Percentiles rank a stretch among this genome's conserved stretches.
These are phyloP conservation scores for Plantago ovata DNA, from an alignment of 257 asterid genomes.

Conservation along the genomic window DNA sequence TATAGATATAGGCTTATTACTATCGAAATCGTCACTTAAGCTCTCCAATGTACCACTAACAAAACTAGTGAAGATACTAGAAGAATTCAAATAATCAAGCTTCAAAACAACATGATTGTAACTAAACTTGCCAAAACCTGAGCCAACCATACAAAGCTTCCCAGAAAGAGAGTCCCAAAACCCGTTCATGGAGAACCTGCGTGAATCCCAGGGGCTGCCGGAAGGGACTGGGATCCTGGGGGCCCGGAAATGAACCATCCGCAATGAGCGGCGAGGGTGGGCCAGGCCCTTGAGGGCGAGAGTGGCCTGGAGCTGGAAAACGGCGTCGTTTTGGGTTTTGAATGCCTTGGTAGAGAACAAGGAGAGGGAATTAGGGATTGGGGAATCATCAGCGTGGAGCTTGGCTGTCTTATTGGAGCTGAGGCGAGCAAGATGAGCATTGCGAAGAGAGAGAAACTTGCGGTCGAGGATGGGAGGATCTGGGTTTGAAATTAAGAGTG, in stretches of 20 bases:
- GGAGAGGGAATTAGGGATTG: constrained; percentile 31
- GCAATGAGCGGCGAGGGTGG: constrained; percentile 50
- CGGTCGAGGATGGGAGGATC: background rate
- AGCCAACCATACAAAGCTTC: constrained; percentile 80
- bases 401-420: background rate
- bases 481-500: background rate
- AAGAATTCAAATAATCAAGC: constrained; percentile 67
- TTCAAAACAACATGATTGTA: constrained; percentile 53
- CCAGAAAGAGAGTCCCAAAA: constrained; percentile 77
- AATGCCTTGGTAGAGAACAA: constrained; percentile 33
- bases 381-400: background rate
- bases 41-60: constrained; percentile 68
- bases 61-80: constrained; percentile 53
- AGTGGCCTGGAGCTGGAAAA: constrained; percentile 52
- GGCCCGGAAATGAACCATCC: constrained; percentile 60
- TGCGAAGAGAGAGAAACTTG: background rate
- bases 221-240: constrained; percentile 52
- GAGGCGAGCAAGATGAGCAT: background rate
- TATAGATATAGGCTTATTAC: constrained; percentile 31
- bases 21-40: constrained; percentile 20
- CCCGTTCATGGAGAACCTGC: constrained; percentile 45
- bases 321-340: constrained; percentile 45
- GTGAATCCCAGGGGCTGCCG: constrained; percentile 16
- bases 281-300: constrained; percentile 23
- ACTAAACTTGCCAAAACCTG: constrained; percentile 39